Base-by-base conservation (phyloP, 371 early-diverging fungal genomes). In the Circinella umbellata region DNA sequence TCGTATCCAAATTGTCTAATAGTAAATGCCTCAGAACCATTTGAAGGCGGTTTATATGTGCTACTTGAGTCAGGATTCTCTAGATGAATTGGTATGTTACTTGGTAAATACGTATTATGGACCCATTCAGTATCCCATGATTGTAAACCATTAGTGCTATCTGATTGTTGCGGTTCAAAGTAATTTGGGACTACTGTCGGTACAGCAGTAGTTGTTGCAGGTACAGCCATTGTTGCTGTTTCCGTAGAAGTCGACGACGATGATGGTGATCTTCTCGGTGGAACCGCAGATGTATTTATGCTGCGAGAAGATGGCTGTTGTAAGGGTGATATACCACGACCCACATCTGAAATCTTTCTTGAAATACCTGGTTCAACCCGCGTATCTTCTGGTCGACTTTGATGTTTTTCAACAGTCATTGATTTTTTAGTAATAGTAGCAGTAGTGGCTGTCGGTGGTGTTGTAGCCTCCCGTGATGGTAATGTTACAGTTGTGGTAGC, bases 1-100 rank as follows among this genome's bases (percentile, higher is more conserved):
- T 76, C 76, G 54, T 80, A 80, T 34, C 84, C 84, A 67, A 84
- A 84, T 54, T 84, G 84, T 49, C 76, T 81, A 27, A 84, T 55
- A 51, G 76, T 79, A 27, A 78, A 84, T 8, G 80, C 82, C 68
- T 84, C 84, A 7, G 72, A 51, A 5, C 51, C 48, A 14, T 66
- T 55, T 18, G 72, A 60, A 11, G 68, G 36, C 7, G 68, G 47
- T 42, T n/a, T 10, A 13, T 55, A 3, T 14, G 66, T 14, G 49
- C 51, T 59, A 39, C 20, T 1, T 36, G 39, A 4, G 54, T 13
- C n/a, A 3, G 36, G 4, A 20, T 36, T n/a, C 7, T 11, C 8
- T 36, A 13, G 13, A 7, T 9, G n/a, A 38, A 8, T 35, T 7
- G 15, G 53, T 38, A 37, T 39, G 55, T 38, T 39, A 10, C 38